These are phyloP conservation scores for Paecilomyces dactylethromorphus DNA, from an alignment of 2,329 filamentous ascomycete species.

Conservation along the genomic window DNA sequence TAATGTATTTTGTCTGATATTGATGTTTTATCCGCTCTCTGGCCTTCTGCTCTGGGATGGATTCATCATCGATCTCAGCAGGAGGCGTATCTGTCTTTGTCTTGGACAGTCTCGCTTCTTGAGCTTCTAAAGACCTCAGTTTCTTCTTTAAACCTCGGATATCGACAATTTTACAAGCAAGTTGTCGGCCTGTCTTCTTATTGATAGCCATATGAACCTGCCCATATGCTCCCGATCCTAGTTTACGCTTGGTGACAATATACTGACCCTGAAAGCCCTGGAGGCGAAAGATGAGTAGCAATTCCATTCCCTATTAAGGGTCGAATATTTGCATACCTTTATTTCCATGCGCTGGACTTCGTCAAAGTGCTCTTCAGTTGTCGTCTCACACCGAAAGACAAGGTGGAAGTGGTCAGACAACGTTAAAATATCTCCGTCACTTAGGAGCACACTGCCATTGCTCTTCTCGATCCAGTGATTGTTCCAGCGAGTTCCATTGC, in stretches of 20 bases:
- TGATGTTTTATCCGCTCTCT: constrained; percentile 11
- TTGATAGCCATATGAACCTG: constrained; percentile 38
- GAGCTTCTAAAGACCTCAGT: constrained; percentile 2
- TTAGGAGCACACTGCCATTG: constrained; percentile 29
- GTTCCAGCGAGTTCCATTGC: constrained; percentile 37
- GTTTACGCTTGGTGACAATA: constrained; percentile 29
- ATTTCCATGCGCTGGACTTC: constrained; percentile 27
- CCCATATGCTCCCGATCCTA: constrained; percentile 39
- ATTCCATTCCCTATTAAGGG: neutral
- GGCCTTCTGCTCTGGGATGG: constrained; percentile 9
- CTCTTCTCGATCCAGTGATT: constrained; percentile 24
- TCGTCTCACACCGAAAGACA: constrained; percentile 10
- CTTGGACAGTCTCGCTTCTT: constrained; percentile 6
- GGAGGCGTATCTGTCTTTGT: constrained; percentile 2
- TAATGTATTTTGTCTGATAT: constrained; percentile 13
- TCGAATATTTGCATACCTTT: constrained; percentile 18
- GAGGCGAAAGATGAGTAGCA: neutral
- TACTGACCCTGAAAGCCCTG: constrained; percentile 29
- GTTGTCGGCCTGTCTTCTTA: constrained; percentile 22
- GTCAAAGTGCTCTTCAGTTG: constrained; percentile 13
- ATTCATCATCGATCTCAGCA: constrained; percentile 8
- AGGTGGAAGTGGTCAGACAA: constrained; percentile 18
- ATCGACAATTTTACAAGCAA: constrained; percentile 42
- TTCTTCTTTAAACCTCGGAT: constrained; percentile 20
- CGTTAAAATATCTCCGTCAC: constrained; percentile 30